Evolutionary conservation across 805 yeast genomes (phyloP).

Genomic region (Pichia nanzhaoensis): DNA sequence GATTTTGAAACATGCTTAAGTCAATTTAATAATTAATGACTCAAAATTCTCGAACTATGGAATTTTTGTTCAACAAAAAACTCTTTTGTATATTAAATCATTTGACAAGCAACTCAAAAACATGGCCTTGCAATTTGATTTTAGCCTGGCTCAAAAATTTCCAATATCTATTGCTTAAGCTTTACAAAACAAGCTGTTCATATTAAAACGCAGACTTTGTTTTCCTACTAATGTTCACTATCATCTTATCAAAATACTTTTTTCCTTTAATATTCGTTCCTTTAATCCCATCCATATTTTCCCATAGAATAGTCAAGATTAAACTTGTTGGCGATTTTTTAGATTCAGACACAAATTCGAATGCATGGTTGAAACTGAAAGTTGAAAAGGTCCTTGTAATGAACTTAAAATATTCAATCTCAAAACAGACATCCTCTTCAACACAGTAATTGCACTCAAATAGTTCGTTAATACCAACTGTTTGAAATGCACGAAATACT

Average conservation of each 20-base stretch:
- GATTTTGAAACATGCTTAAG: too few relatives aligned
- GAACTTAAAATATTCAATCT: neutral
- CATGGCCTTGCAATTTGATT: too few relatives aligned
- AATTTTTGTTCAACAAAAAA: too few relatives aligned
- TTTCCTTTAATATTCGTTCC: constrained; percentile 54
- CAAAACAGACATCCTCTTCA: constrained; percentile 7
- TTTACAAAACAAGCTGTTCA: too few relatives aligned
- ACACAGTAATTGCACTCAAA: neutral
- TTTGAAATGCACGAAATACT: too few relatives aligned
- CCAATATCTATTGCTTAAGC: too few relatives aligned
- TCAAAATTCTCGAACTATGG: too few relatives aligned
- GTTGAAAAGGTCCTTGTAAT: neutral
- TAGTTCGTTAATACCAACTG: neutral
- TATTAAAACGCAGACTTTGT: too few relatives aligned
- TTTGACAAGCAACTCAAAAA: too few relatives aligned
- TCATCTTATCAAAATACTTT: constrained; percentile 39
- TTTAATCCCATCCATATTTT: constrained; percentile 58
- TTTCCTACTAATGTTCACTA: neutral
- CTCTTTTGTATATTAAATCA: too few relatives aligned
- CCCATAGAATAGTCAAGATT: constrained; percentile 32
- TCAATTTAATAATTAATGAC: too few relatives aligned
- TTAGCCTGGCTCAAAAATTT: too few relatives aligned
- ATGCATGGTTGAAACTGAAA: constrained; percentile 7
- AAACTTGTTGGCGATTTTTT: neutral
- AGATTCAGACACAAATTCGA: constrained; percentile 2